A percentile compares a stretch with the other conserved stretches of the same genome.
Conservation (phyloP, 208 protist genomes). For the Willaertia magna region DNA sequence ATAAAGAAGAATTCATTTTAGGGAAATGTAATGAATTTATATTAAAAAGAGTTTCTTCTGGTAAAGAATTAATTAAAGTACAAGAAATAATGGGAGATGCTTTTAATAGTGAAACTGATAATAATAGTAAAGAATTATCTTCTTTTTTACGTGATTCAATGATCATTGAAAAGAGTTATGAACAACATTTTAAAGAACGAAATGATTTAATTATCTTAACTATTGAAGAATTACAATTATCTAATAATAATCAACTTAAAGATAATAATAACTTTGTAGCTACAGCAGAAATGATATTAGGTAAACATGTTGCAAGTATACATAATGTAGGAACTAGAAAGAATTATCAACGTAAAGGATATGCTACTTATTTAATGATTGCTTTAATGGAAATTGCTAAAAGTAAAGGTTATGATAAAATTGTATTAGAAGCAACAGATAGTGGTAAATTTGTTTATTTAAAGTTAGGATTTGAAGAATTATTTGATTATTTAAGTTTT, state of each 20-base stretch:
- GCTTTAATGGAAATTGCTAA: background rate
- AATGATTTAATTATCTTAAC: no score
- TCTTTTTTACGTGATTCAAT: no score
- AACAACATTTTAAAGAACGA: background rate
- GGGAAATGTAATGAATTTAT: background rate
- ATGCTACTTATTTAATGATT: background rate
- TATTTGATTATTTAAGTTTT: no score
- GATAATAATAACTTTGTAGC: no score
- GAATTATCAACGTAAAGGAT: background rate
- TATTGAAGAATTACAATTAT: no score
- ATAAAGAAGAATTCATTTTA: background rate
- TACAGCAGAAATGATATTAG: background rate
- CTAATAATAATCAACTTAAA: no score
- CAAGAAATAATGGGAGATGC: background rate
- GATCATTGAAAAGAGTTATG: background rate
- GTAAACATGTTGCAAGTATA: background rate
- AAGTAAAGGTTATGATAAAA: background rate
- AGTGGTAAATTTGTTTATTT: background rate
- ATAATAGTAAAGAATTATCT: background rate
- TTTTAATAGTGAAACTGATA: background rate
- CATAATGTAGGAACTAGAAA: background rate
- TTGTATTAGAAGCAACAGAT: background rate
- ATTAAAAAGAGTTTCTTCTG: background rate
- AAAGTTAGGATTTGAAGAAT: background rate
- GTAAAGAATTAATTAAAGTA: background rate